These are phyloP conservation scores for Leptographium wingfieldii DNA, from an alignment of 2,329 filamentous ascomycete genomes.

Conservation along the genomic window DNA sequence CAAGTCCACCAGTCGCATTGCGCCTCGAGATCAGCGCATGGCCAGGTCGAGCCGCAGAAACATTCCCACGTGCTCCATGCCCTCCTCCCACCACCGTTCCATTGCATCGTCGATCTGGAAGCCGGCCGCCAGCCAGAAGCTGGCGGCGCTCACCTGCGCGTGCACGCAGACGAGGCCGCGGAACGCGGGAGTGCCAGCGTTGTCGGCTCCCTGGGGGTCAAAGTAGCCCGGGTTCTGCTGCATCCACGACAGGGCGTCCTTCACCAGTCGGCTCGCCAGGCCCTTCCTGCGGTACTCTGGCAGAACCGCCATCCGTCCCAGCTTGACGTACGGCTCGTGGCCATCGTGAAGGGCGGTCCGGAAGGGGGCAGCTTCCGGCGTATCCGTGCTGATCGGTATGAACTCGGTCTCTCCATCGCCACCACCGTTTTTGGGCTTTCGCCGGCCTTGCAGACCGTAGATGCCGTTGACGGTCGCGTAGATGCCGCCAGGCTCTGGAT, in stretches of 20 bases:
- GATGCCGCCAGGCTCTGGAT: conserved; percentile 39
- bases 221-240: conserved; percentile 44
- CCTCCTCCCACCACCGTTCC: conserved; percentile 73
- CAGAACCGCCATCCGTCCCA: conserved; percentile 65
- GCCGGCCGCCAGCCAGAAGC: conserved; percentile 57
- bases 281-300: conserved; percentile 51
- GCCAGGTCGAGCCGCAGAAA: conserved; percentile 35
- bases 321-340: conserved; percentile 65
- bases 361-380: neutral
- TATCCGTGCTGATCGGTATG: conserved; percentile 11
- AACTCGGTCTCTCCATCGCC: conserved; percentile 14
- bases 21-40: too few species aligned
- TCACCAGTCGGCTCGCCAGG: conserved; percentile 53
- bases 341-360: conserved; percentile 36
- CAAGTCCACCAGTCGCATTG: too few species aligned
- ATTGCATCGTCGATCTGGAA: conserved; percentile 62
- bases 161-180: conserved; percentile 67
- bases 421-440: conserved; percentile 2
- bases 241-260: conserved; percentile 57
- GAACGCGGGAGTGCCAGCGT: conserved; percentile 39
- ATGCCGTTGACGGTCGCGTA: conserved; percentile 30
- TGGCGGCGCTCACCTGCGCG: conserved; percentile 55
- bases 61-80: conserved; percentile 79
- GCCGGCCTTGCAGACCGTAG: neutral
- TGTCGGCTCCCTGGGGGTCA: conserved; percentile 34